Evolutionary conservation across 805 yeast species (phyloP).

Genomic region (Ogataea populi-albae): DNA sequence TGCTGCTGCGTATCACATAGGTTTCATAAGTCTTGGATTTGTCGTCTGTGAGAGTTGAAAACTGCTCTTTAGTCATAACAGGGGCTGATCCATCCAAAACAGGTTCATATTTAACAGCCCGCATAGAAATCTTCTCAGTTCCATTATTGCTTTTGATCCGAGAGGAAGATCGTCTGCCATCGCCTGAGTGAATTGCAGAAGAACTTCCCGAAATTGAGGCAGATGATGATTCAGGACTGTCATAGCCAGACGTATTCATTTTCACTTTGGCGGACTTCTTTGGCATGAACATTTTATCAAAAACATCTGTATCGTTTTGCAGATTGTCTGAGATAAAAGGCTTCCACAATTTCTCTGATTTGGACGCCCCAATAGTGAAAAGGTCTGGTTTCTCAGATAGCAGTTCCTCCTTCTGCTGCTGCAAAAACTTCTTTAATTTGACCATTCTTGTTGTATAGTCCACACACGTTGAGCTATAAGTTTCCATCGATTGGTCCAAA

Average conservation of each 20-base stretch:
- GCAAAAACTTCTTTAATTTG: conserved; percentile 32
- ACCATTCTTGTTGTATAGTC: conserved; percentile 29
- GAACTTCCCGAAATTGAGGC: background rate
- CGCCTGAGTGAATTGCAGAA: background rate
- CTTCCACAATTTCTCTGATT: conserved; percentile 31
- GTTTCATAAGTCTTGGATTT: conserved; percentile 26
- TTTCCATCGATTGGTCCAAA: conserved; percentile 25
- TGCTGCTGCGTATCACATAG: conserved; percentile 23
- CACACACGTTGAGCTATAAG: conserved; percentile 26
- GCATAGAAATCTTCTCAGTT: too few species aligned
- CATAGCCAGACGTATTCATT: background rate
- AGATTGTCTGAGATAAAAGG: conserved; percentile 18
- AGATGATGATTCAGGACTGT: conserved; percentile 1
- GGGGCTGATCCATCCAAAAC: conserved; percentile 34
- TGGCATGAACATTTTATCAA: background rate
- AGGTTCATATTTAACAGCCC: too few species aligned
- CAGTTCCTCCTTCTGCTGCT: conserved; percentile 29
- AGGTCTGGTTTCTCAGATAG: conserved; percentile 25
- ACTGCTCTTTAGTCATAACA: conserved; percentile 32
- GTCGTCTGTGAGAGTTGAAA: conserved; percentile 27
- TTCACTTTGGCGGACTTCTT: background rate
- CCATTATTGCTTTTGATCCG: too few species aligned
- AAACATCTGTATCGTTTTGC: too few species aligned
- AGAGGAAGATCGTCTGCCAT: conserved; percentile 14
- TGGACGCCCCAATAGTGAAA: conserved; percentile 29